Evolutionary conservation across 805 yeast species (phyloP), one percentile per base, ranked within the genome.

Genomic region (Komagataella ulmi): DNA sequence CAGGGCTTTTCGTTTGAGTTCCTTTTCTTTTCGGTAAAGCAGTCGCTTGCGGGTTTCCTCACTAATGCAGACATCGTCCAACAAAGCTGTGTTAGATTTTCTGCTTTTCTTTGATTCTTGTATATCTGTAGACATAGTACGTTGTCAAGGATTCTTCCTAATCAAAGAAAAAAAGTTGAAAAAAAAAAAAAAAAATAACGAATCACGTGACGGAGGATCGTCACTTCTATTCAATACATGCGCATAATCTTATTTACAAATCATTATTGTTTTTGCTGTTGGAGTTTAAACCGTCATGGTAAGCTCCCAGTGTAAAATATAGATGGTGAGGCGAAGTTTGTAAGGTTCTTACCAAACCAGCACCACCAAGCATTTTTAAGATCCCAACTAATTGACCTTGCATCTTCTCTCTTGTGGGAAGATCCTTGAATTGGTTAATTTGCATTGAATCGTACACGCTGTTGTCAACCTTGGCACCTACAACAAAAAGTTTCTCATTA

Each of bases 341-440:
- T 62, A 91, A 75, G 17, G 96, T 87, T 68, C 78, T 79, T 10
- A 85, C 95, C 63, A 91, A 75, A 8, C 95, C 95, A 47, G 88
- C 90, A 61, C 97, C 98, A 53, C 96, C 87, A 56, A 87, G 73
- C 52, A 85, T 69, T n/a, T 90, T 82, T 61, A 91, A 77, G 52
- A 88, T 72, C 8, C 96, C 96, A 10, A 85, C 83, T 58, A 93
- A 77, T 74, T 90, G 86, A 7, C 85, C 80, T 53, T 87, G 93
- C 58, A 91, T 70, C 57, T 82, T 81, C 47, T 77, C 80, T 61
- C 82, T 72, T 3, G 81, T 67, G 46, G 96, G 93, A 61, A 93
- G 75, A 44, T 76, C 79, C 70, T 88, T 85, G 72, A 87, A 85
- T 55, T 72, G 59, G 46, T 77, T 71, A 49, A 90, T 67, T 52